A percentile compares a stretch with the other conserved stretches of the same genome.
Conservation (phyloP, 73 alveolate genomes). For the Halteria grandinella region DNA sequence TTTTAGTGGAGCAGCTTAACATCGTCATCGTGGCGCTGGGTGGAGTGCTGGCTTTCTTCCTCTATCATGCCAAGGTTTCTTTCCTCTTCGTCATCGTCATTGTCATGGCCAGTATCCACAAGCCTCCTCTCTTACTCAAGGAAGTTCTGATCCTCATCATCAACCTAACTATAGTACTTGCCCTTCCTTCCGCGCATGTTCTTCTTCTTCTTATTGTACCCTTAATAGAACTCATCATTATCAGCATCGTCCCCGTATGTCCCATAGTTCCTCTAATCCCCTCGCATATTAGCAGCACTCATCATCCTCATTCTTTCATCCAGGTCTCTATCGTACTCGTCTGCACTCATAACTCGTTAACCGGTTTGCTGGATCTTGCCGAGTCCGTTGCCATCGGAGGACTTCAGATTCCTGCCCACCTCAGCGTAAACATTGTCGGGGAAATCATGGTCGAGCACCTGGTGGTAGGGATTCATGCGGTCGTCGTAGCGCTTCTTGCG, state of each 20-base stretch:
- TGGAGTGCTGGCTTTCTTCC: conserved; percentile 26
- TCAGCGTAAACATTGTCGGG: conserved; percentile 22
- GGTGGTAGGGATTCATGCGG: conserved; percentile 5
- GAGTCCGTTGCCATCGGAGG: background rate
- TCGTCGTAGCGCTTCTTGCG: conserved; percentile 24
- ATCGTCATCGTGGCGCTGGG: no score
- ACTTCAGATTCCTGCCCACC: no score
- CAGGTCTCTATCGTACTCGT: background rate
- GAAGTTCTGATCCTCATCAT: conserved; percentile 41
- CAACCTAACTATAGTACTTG: conserved; percentile 44
- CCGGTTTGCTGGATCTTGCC: background rate
- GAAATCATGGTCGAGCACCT: conserved; percentile 3
- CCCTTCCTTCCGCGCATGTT: conserved; percentile 8
- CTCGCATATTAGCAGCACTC: background rate
- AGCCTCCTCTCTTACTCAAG: background rate
- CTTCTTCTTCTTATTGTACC: background rate
- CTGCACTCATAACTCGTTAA: background rate
- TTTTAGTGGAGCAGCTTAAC: no score
- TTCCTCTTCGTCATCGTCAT: conserved; percentile 40
- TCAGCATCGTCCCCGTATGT: background rate
- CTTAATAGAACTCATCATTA: background rate
- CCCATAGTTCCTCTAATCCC: background rate
- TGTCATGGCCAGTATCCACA: background rate
- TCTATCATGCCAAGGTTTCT: conserved; percentile 23
- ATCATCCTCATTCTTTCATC: background rate